Conservation (phyloP, 2,329 filamentous ascomycete genomes). For the Sordariomycetes sp. region DNA sequence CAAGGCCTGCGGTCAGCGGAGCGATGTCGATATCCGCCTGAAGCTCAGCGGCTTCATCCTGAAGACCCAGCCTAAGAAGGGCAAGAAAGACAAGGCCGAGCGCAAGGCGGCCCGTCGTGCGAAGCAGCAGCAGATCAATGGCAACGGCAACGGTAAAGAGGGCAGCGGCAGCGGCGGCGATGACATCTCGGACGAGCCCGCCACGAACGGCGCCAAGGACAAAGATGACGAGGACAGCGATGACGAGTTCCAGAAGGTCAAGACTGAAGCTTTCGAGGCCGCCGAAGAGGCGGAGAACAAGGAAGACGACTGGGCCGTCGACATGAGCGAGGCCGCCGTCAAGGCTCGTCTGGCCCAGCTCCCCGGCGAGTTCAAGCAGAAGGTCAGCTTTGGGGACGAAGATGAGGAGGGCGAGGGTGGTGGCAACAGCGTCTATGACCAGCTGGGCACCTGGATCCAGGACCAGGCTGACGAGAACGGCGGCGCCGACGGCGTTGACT, state of each 20-base stretch:
- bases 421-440: conserved; percentile 71
- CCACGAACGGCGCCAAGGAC: conserved; percentile 12
- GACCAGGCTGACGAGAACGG: conserved; percentile 61
- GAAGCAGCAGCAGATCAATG: conserved; percentile 62
- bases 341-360: conserved; percentile 88
- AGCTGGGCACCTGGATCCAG: conserved; percentile 87
- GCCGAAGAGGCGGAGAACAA: conserved; percentile 51
- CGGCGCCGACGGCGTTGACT: conserved; percentile 68
- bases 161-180: conserved; percentile 52
- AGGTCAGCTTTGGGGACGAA: conserved; percentile 72
- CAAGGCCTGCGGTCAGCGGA: conserved; percentile 95
- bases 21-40: conserved; percentile 81
- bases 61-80: conserved; percentile 87
- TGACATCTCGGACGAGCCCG: conserved; percentile 40
- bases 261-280: conserved; percentile 41
- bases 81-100: conserved; percentile 94
- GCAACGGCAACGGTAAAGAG: conserved; percentile 21
- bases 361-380: conserved; percentile 88
- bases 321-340: conserved; percentile 92
- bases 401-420: conserved; percentile 71
- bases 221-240: conserved; percentile 58
- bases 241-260: conserved; percentile 83
- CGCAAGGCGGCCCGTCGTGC: conserved; percentile 86
- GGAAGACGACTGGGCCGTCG: conserved; percentile 90
- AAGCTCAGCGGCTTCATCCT: conserved; percentile 97